Evolutionary conservation across 441 rosid genomes (phyloP).

Genomic region (Pelargonium fulgidum): DNA sequence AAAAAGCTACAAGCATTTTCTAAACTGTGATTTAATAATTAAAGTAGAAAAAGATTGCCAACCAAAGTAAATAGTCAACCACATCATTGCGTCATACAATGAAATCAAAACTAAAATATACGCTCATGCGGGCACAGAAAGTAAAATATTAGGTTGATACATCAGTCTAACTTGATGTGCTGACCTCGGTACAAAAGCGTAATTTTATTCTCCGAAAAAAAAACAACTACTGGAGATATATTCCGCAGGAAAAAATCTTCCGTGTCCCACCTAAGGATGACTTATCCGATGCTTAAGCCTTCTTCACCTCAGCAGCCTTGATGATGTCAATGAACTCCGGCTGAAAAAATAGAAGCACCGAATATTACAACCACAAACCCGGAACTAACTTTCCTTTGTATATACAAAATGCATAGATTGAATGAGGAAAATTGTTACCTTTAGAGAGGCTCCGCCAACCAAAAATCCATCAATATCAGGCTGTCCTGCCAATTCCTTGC

Average conservation of each 20-base stretch:
- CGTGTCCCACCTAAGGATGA: not conserved
- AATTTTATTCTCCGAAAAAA: not conserved
- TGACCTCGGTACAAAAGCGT: not conserved
- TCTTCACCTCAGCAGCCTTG: conserved; percentile 47
- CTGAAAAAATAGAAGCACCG: conserved; percentile 20
- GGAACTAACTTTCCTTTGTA: not conserved
- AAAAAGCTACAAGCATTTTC: too few relatives aligned
- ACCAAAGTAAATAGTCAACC: not conserved
- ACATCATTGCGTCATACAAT: not conserved
- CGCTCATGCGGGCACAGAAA: not conserved
- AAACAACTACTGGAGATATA: not conserved
- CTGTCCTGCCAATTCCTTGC: conserved; percentile 53
- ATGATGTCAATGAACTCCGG: conserved; percentile 62
- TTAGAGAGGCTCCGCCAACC: conserved; percentile 73
- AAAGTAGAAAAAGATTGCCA: not conserved
- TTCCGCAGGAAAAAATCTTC: not conserved
- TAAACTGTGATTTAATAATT: too few relatives aligned
- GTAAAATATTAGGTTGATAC: not conserved
- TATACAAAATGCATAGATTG: not conserved
- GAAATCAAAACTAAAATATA: not conserved
- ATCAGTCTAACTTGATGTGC: not conserved
- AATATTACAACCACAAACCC: not conserved
- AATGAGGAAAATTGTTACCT: conserved; percentile 30
- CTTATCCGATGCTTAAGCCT: conserved; percentile 6
- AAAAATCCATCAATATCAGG: conserved; percentile 67